phyloP scores from a whole-genome alignment of 768 basidiomycete genomes.

The Mycena floridula region DNA sequence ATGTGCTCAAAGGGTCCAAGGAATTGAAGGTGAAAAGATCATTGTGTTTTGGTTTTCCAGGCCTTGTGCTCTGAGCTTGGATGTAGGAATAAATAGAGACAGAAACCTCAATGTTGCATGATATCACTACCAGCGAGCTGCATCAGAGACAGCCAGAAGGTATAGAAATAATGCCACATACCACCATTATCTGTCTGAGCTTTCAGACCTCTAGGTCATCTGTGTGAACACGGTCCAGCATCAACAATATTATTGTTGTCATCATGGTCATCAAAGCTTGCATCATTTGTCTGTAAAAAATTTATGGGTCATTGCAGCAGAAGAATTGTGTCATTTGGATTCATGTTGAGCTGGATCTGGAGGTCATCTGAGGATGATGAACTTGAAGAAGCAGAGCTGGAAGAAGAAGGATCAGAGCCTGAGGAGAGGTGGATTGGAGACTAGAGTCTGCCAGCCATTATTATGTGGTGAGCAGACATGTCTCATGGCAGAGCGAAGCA shows the following conservation, averaged over 20 bases:
- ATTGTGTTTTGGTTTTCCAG: neutral
- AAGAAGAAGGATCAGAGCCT: neutral
- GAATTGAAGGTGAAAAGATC: neutral
- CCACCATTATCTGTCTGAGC: no score
- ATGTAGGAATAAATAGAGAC: neutral
- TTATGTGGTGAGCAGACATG: neutral
- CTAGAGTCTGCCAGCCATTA: neutral
- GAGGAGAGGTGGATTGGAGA: neutral
- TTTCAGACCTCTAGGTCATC: neutral
- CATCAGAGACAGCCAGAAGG: neutral
- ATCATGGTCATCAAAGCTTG: neutral
- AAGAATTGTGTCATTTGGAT: neutral
- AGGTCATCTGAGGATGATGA: neutral
- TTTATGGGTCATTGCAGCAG: neutral
- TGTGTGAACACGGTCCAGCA: neutral
- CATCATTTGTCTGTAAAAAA: neutral
- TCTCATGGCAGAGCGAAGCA: neutral
- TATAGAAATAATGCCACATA: neutral
- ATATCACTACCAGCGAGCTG: neutral
- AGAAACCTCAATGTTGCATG: neutral
- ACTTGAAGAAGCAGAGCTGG: neutral
- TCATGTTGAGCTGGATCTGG: neutral
- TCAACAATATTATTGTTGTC: neutral
- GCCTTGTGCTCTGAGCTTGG: neutral
- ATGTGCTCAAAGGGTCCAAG: neutral